These are phyloP conservation scores for Psilocybe cyanescens DNA, from an alignment of 768 basidiomycete genomes.

Conservation along the genomic window DNA sequence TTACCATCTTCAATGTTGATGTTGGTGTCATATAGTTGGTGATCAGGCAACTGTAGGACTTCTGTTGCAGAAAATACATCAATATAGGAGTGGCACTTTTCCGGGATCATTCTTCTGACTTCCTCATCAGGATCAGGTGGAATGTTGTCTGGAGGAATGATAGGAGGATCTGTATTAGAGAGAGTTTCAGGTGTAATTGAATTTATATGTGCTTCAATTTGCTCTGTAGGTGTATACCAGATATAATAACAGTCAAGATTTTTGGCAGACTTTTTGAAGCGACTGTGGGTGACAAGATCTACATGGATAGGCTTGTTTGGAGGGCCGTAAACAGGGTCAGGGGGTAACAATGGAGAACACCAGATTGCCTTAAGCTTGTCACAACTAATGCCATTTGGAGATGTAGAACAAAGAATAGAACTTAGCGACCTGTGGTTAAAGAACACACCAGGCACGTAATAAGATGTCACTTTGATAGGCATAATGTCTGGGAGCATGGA, in stretches of 20 bases:
- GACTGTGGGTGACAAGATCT: slow-evolving; percentile 10
- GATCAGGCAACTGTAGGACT: slow-evolving; percentile 31
- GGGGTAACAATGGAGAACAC: not conserved
- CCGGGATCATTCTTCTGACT: slow-evolving; percentile 14
- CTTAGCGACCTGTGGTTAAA: not conserved
- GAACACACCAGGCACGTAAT: not conserved
- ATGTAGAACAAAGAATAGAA: not conserved
- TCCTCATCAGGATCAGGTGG: slow-evolving; percentile 4
- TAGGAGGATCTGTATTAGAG: not conserved
- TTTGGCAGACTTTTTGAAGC: slow-evolving; percentile 26
- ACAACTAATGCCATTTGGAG: not conserved
- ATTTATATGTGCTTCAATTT: not conserved
- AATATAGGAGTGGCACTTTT: slow-evolving; percentile 30
- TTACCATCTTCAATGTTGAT: slow-evolving; percentile 37
- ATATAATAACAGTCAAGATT: slow-evolving; percentile 10
- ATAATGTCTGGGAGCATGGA: too few species aligned
- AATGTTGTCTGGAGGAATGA: not conserved
- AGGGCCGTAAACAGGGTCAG: not conserved
- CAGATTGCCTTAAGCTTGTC: not conserved
- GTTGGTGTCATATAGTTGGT: slow-evolving; percentile 35
- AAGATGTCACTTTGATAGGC: too few species aligned
- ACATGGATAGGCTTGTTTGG: slow-evolving; percentile 14
- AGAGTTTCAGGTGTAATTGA: not conserved
- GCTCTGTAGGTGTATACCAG: not conserved
- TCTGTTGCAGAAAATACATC: slow-evolving; percentile 27